These are phyloP conservation scores for Penicillium aurantiogriseum DNA, from an alignment of 2,329 filamentous ascomycete genomes.

Conservation along the genomic window DNA sequence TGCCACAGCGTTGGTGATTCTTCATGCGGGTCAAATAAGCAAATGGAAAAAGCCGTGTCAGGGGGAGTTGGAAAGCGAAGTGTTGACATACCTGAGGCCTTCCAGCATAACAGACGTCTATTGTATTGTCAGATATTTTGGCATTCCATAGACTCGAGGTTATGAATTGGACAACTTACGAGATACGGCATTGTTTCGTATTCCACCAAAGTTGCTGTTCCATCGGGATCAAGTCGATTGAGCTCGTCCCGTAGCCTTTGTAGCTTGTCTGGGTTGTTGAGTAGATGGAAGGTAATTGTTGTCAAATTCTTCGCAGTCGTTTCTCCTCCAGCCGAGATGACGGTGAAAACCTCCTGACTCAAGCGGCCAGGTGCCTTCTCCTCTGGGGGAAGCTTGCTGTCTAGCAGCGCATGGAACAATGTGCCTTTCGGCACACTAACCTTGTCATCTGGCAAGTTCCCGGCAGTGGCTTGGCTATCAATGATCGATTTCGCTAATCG, in stretches of 20 bases:
- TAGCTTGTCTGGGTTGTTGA: slow-evolving; percentile 27
- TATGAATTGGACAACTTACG: slow-evolving; percentile 13
- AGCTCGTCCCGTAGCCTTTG: slow-evolving; percentile 28
- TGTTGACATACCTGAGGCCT: slow-evolving; percentile 24
- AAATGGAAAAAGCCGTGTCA: not conserved
- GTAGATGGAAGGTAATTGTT: slow-evolving; percentile 33
- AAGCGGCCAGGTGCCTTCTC: slow-evolving; percentile 34
- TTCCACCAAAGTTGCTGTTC: slow-evolving; percentile 21
- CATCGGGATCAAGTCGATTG: slow-evolving; percentile 25
- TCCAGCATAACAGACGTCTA: slow-evolving; percentile 31
- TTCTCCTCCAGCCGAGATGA: slow-evolving; percentile 31
- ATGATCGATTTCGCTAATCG: slow-evolving; percentile 13
- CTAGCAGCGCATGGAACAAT: slow-evolving; percentile 30
- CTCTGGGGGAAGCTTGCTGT: slow-evolving; percentile 34
- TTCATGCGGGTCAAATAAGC: not conserved
- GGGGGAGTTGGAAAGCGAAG: no score
- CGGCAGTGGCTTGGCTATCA: slow-evolving; percentile 1
- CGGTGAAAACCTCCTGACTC: slow-evolving; percentile 28
- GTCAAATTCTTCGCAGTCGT: slow-evolving; percentile 29
- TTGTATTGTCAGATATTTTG: not conserved
- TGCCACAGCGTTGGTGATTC: slow-evolving; percentile 26
- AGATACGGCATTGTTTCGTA: slow-evolving; percentile 32
- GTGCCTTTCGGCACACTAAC: slow-evolving; percentile 4
- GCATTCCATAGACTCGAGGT: no score
- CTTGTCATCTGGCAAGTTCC: not conserved